Evolutionary conservation across 2,329 filamentous ascomycete species (phyloP), one percentile per base, ranked within the genome.

Genomic region (Dothidotthia symphoricarpi): DNA sequence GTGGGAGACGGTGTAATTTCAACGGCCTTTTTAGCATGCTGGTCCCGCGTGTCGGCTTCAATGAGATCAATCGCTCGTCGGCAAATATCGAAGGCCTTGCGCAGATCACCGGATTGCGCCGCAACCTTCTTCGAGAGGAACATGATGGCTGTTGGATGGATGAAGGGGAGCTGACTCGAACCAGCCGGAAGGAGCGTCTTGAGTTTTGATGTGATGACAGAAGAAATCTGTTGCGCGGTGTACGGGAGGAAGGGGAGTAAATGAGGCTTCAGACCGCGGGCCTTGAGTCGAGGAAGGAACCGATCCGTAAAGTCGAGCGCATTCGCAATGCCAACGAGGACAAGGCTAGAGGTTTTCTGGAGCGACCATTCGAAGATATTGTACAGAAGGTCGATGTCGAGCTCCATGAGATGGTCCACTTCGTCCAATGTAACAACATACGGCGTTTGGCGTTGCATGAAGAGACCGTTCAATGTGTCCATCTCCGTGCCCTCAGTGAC

Each of bases 321-420:
- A 59, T 98, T 98, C 53, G 93, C 93, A 59, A 98, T 95, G 31
- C 93, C 93, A 33, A 98, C 80, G 13, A 98, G 74, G 24, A 93
- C 74, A 4, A 98, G 81, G 14, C 80, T 81, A 0, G 93, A 96
- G 1, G 80, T 79, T 47, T 82, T 82, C 46, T 88, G 81, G 57
- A 98, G 73, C 1, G 93, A 94, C 90, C 91, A 97, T 63, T 96
- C 90, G 53, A 98, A 96, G n/a, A 98, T 75, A 45, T 82, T 86
- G 69, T 97, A 96, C 11, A 98, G 74, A 37, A 93, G 85, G 53
- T 94, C 88, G 41, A 93, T 73, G 53, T 96, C 91, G 47, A 95
- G 75, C 1, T 87, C 91, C 27, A 98, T 75, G 33, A 98, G 82
- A 59, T 95, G 87, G 59, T 98, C 93, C 43, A 98, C 91, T 69